Base-by-base conservation (phyloP, 2,329 filamentous ascomycete genomes). In the Bisporella sp. region DNA sequence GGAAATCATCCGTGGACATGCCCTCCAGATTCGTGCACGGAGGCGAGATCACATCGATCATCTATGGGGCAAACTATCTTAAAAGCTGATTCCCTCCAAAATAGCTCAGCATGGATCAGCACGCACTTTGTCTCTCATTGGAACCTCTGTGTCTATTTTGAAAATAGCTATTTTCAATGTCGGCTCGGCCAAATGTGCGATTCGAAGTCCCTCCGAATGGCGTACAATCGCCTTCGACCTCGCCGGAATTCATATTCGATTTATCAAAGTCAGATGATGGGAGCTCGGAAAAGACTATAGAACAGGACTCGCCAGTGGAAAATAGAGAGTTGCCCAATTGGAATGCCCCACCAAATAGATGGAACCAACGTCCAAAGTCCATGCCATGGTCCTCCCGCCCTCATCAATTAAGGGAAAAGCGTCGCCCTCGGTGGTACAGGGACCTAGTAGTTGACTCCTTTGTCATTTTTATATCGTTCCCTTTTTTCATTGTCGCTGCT, bases 391-490 rank as follows among this genome's bases (percentile, higher is more conserved):
- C 35, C 8, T 37, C 35, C 8, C 35, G 35, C 8, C 35, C 35
- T 8, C 8, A 37, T 37, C 35, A 9, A 37, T n/a, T 37, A n/a
- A 8, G 35, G n/a, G 35, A 37, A 9, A 37, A 37, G n/a, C 35
- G 8, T 37, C 35, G 35, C n/a, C n/a, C n/a, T 37, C 35, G n/a
- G 8, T 37, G 35, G 35, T 37, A n/a, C 8, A 37, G 8, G n/a
- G 35, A 37, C n/a, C 8, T 37, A 9, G 35, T 37, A 9, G n/a
- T 37, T n/a, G 35, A 37, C 35, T 8, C n/a, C 35, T 37, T 58
- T 6, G 51, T 56, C 43, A 9, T 58, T 30, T 40, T 58, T 45
- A 46, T 58, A 8, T 56, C 58, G 11, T n/a, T 57, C 9, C 58
- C 56, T 1, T 60, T 57, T 28, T 56, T 58, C 32, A 48, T 54